phyloP scores from a whole-genome alignment of 1,284 basidiomycete species.

The Leccinum insolens region DNA sequence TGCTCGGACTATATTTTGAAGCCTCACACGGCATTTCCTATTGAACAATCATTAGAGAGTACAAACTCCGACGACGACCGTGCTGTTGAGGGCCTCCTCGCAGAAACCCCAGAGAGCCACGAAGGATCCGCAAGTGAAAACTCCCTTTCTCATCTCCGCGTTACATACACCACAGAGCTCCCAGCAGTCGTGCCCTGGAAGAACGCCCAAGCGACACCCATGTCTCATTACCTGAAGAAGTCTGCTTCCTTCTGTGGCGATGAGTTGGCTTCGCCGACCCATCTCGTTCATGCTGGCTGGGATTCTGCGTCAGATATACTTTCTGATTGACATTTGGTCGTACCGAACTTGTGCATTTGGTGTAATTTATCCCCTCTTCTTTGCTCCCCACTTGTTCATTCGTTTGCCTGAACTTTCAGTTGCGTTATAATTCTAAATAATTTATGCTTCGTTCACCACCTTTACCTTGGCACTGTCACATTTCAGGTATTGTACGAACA shows the following conservation, averaged over 20 bases:
- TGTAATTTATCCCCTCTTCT: slow-evolving; percentile 32
- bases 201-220: slow-evolving; percentile 39
- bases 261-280: slow-evolving; percentile 43
- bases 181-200: slow-evolving; percentile 45
- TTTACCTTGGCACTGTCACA: slow-evolving; percentile 14
- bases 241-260: slow-evolving; percentile 42
- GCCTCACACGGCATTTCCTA: slow-evolving; percentile 28
- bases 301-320: slow-evolving; percentile 52
- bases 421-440: slow-evolving; percentile 34
- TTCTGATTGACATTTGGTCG: slow-evolving; percentile 32
- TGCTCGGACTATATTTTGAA: slow-evolving; percentile 31
- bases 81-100: slow-evolving; percentile 36
- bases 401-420: slow-evolving; percentile 24
- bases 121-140: slow-evolving; percentile 36
- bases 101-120: slow-evolving; percentile 36
- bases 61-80: slow-evolving; percentile 42
- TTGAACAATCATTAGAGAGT: slow-evolving; percentile 37
- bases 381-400: slow-evolving; percentile 18
- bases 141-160: slow-evolving; percentile 39
- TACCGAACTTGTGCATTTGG: slow-evolving; percentile 7
- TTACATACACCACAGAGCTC: slow-evolving; percentile 38
- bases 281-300: slow-evolving; percentile 61
- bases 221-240: slow-evolving; percentile 41
- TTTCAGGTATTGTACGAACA: slow-evolving; percentile 31
- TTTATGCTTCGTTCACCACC: slow-evolving; percentile 24